Conservation (phyloP, 179 eudicot genomes). For the Camellia oleifera region DNA sequence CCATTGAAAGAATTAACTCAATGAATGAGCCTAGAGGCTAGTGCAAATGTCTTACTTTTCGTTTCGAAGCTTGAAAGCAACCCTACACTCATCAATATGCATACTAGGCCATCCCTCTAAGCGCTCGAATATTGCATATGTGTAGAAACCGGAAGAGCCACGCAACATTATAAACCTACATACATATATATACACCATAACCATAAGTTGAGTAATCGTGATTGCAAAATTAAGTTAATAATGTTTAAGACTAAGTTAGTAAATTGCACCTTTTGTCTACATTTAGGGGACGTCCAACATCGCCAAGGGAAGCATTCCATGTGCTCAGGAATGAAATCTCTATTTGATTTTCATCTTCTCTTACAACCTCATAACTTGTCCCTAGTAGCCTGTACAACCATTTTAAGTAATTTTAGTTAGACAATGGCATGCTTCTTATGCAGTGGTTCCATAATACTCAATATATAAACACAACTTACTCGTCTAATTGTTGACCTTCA, state of each 20-base stretch:
- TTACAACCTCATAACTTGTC: slow-evolving; percentile 33
- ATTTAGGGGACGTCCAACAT: slow-evolving; percentile 37
- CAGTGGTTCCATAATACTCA: no score
- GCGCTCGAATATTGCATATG: slow-evolving; percentile 72
- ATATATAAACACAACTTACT: neutral
- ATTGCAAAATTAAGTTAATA: no score
- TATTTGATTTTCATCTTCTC: slow-evolving; percentile 40
- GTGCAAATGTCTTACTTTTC: slow-evolving; percentile 27
- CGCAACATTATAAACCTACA: slow-evolving; percentile 73
- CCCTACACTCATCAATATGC: slow-evolving; percentile 62
- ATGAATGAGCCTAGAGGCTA: neutral
- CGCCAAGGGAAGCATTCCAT: slow-evolving; percentile 33
- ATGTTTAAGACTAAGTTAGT: no score
- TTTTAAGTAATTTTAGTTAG: neutral
- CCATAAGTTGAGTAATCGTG: no score
- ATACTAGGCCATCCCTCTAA: slow-evolving; percentile 62
- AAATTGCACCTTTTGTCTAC: slow-evolving; percentile 55
- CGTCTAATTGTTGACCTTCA: neutral
- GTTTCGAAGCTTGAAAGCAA: slow-evolving; percentile 73
- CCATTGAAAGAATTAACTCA: no score
- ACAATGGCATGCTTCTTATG: neutral
- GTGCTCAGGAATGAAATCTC: slow-evolving; percentile 58
- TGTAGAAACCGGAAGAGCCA: slow-evolving; percentile 80
- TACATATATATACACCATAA: neutral
- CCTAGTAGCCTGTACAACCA: slow-evolving; percentile 39